These are phyloP conservation scores for Colletotrichum graminicola DNA, from an alignment of 2,329 filamentous ascomycete species.

Conservation along the genomic window DNA sequence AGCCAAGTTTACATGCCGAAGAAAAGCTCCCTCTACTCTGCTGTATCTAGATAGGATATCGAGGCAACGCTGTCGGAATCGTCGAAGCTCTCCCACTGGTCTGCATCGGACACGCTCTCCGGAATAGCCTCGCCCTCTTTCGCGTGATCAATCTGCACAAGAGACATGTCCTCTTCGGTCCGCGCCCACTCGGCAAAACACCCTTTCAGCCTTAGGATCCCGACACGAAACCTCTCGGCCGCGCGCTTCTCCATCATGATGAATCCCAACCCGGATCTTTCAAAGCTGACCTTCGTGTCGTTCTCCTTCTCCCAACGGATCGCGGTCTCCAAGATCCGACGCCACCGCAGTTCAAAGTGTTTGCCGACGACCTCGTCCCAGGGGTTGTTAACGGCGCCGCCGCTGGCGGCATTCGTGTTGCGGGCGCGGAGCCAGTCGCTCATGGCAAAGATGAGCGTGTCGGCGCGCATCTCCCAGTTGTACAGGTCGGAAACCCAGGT, in stretches of 20 bases:
- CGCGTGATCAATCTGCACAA: not conserved
- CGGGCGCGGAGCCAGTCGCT: conserved; percentile 45
- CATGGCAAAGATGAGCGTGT: conserved; percentile 50
- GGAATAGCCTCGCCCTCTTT: not conserved
- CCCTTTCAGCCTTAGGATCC: conserved; percentile 4
- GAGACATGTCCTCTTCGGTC: not conserved
- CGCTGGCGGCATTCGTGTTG: not conserved
- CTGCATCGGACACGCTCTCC: too few species aligned
- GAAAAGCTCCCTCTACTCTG: not conserved
- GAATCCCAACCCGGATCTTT: not conserved
- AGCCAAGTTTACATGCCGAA: too few species aligned
- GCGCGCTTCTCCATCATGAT: not conserved
- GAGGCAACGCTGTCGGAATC: not conserved
- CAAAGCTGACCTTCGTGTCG: not conserved
- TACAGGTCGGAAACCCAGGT: conserved; percentile 46
- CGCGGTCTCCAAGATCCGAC: conserved; percentile 3
- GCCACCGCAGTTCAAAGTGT: conserved; percentile 22
- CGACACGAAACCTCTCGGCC: not conserved
- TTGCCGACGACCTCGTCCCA: conserved; percentile 24
- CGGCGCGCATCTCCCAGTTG: conserved; percentile 46
- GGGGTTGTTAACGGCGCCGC: not conserved
- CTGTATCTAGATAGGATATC: not conserved
- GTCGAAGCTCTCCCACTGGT: not conserved
- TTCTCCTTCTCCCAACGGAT: not conserved
- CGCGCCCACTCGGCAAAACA: conserved; percentile 8